Conservation (phyloP, 2,329 filamentous ascomycete genomes). For the Paecilomyces formosus region DNA sequence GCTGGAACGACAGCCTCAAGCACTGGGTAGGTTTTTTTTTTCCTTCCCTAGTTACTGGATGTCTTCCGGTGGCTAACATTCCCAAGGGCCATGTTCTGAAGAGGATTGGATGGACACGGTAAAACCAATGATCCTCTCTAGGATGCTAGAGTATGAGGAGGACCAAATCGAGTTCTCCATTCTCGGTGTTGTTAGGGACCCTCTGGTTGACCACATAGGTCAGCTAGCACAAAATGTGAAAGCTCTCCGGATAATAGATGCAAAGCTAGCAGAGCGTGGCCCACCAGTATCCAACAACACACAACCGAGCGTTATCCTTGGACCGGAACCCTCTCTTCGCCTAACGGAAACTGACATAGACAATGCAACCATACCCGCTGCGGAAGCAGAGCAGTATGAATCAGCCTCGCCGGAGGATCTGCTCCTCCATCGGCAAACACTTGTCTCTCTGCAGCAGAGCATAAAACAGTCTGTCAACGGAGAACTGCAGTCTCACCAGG, state of each 20-base stretch:
- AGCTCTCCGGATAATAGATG: constrained; percentile 32
- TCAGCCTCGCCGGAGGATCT: constrained; percentile 21
- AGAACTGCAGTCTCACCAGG: constrained; percentile 29
- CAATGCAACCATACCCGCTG: constrained; percentile 17
- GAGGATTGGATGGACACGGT: constrained; percentile 62
- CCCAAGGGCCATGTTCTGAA: constrained; percentile 33
- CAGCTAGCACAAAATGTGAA: constrained; percentile 40
- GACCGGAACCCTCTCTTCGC: constrained; percentile 29
- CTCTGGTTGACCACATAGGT: constrained; percentile 43
- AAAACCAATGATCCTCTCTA: constrained; percentile 55
- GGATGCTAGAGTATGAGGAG: constrained; percentile 61
- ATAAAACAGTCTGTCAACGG: constrained; percentile 31
- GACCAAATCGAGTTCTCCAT: constrained; percentile 68
- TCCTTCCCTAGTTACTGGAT: not conserved
- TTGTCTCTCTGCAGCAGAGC: constrained; percentile 22
- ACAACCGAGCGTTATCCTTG: constrained; percentile 18
- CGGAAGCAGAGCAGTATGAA: constrained; percentile 15
- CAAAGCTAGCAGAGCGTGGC: constrained; percentile 9
- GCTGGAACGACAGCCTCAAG: constrained; percentile 62
- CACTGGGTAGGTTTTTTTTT: constrained; percentile 42
- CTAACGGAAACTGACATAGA: constrained; percentile 28
- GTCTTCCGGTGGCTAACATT: constrained; percentile 6
- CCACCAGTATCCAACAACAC: not conserved
- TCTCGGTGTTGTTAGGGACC: constrained; percentile 64
- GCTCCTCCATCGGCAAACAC: constrained; percentile 16